Conservation (phyloP, 1,284 basidiomycete genomes). For the Trichosporon sp. region DNA sequence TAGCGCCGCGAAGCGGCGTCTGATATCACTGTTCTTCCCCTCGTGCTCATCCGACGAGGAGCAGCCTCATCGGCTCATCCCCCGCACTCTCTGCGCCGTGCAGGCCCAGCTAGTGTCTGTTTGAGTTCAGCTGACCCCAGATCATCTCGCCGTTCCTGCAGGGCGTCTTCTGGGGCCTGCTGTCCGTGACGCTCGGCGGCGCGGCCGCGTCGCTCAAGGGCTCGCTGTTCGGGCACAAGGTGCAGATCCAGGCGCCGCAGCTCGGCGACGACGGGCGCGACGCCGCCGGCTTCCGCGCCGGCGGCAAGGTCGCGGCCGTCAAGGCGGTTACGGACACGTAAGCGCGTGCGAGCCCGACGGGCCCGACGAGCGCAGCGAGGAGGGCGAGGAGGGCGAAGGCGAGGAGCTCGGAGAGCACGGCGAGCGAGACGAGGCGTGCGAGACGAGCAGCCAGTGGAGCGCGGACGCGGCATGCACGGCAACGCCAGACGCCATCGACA, state of each 20-base stretch:
- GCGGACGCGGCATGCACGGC: too few species aligned
- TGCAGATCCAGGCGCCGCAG: not conserved
- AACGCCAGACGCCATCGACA: too few species aligned
- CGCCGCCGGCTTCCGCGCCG: not conserved
- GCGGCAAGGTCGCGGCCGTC: not conserved
- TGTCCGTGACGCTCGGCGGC: constrained; percentile 28
- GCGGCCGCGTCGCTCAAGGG: not conserved
- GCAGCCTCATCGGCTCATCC: too few species aligned
- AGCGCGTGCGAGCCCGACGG: not conserved
- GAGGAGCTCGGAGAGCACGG: not conserved
- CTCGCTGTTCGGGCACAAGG: not conserved
- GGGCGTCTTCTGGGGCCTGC: constrained; percentile 46
- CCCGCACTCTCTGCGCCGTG: too few species aligned
- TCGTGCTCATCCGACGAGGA: too few species aligned
- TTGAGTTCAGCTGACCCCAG: constrained; percentile 11
- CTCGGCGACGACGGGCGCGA: not conserved
- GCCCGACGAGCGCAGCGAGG: not conserved
- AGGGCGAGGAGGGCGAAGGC: not conserved
- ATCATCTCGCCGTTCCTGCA: constrained; percentile 38
- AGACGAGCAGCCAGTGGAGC: too few species aligned
- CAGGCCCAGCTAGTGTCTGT: too few species aligned
- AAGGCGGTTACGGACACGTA: constrained; percentile 4
- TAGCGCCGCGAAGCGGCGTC: too few species aligned
- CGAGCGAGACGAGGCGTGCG: not conserved
- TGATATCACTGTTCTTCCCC: too few species aligned